Conservation (phyloP, 768 basidiomycete genomes). For the Mycena filopes region DNA sequence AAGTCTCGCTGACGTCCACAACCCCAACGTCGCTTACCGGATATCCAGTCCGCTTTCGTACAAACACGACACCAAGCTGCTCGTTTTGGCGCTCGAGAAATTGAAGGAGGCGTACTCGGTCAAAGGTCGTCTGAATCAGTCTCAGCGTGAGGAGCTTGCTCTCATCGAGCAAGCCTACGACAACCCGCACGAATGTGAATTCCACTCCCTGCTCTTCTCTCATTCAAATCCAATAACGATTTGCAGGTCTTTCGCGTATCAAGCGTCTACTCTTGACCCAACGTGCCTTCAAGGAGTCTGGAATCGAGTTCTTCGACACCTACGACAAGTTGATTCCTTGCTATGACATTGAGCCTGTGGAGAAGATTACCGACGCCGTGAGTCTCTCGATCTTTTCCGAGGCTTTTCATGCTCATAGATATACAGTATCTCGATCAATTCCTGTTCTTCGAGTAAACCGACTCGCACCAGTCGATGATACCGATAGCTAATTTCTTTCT, state of each 20-base stretch:
- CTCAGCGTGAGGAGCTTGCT: conserved; percentile 97
- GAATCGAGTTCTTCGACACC: conserved; percentile 97
- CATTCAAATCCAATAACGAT: conserved; percentile 11
- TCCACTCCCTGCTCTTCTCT: background rate
- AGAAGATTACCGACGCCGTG: conserved; percentile 99
- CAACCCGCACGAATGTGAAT: conserved; percentile 95
- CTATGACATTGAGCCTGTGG: conserved; percentile 99
- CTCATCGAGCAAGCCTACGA: conserved; percentile 99
- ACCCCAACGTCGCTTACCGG: background rate
- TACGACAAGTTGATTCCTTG: conserved; percentile 99
- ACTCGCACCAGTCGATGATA: background rate
- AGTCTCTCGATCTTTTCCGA: conserved; percentile 40
- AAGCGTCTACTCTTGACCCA: conserved; percentile 97
- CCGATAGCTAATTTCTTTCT: conserved; percentile 16
- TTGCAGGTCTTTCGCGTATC: conserved; percentile 88
- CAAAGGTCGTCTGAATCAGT: conserved; percentile 97
- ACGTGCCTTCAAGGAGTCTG: conserved; percentile 97
- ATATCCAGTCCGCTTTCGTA: conserved; percentile 86
- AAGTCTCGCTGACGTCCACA: conserved; percentile 39
- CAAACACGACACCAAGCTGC: conserved; percentile 98
- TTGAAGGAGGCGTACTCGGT: conserved; percentile 99
- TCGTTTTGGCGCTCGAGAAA: conserved; percentile 97
- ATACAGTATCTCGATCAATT: conserved; percentile 93
- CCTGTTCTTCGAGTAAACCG: conserved; percentile 88
- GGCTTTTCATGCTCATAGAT: conserved; percentile 29